These are phyloP conservation scores for Naganishia friedmannii DNA, from an alignment of 768 basidiomycete genomes.

Conservation along the genomic window DNA sequence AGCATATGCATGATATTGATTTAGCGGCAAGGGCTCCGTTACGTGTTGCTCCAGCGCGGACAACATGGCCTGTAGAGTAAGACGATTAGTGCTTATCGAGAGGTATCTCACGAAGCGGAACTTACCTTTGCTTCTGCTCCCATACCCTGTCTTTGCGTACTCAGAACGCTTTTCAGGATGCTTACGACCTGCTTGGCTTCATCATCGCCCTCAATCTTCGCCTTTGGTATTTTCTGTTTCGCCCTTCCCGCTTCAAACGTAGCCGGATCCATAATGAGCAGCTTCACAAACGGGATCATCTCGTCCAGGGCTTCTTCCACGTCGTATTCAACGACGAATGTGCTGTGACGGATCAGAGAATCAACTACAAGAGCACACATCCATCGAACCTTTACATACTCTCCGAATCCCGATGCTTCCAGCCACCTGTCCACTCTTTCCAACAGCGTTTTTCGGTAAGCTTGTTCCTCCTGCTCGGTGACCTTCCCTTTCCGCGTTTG, in stretches of 20 bases:
- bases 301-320: slow-evolving; percentile 56
- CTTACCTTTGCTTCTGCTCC: slow-evolving; percentile 3
- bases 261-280: slow-evolving; percentile 60
- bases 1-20: slow-evolving; percentile 16
- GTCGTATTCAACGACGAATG: slow-evolving; percentile 31
- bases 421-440: slow-evolving; percentile 90
- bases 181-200: slow-evolving; percentile 9
- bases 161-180: slow-evolving; percentile 12
- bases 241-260: slow-evolving; percentile 64
- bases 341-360: slow-evolving; percentile 28
- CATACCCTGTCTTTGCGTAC: slow-evolving; percentile 11
- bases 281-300: slow-evolving; percentile 64
- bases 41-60: slow-evolving; percentile 12
- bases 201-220: slow-evolving; percentile 57
- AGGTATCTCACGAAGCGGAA: background rate
- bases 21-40: slow-evolving; percentile 7
- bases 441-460: slow-evolving; percentile 55
- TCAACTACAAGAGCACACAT: too few species aligned
- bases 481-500: slow-evolving; percentile 5
- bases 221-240: slow-evolving; percentile 73
- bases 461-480: background rate
- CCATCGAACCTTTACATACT: background rate
- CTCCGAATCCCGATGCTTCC: slow-evolving; percentile 79
- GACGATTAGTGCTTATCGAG: background rate
- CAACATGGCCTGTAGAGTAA: background rate